Evolutionary conservation across 768 basidiomycete genomes (phyloP), one percentile per base, ranked within the genome.

Genomic region (Coprinellus micaceus): DNA sequence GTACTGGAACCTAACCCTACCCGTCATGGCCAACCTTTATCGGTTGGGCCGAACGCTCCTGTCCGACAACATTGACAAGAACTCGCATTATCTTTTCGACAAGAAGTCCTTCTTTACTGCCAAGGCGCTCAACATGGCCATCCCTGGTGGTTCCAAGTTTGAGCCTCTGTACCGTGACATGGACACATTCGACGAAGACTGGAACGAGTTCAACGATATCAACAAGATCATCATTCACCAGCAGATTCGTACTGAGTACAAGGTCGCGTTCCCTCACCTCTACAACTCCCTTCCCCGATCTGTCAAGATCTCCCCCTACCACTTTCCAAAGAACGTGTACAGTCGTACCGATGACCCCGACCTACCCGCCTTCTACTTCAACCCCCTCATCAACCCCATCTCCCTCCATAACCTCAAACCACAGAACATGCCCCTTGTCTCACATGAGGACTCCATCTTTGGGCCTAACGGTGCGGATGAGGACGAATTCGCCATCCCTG

Each of bases 341-440:
- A n/a, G 69, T 94, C 98, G 52, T 99, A 98, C 74, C 95, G 97
- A 99, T 59, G 95, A 99, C 66, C 97, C 97, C n/a, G 96, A 99
- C 74, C 81, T 98, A 19, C 96, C 96, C 13, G 94, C 97, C 0
- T 99, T 98, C 77, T 98, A 98, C 74, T 99, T 97, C 67, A 97
- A 98, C 70, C 95, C 96, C 2, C 84, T 98, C 63, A 97, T 99
- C 72, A 98, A 99, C 68, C 97, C 97, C 6, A 91, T 98, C 61
- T 96, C 96, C 10, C 77, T 94, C 4, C 92, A 96, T 13, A 91
- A 93, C 2, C 83, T 88, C 54, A 82, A 80, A 24, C 78, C 94
- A 11, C 94, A 95, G 74, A 93, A 94, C 63, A 77, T 80, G 0
- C 87, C 91, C 2, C 75, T 91, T 15, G 78, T 95, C 10, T 81